Base-by-base conservation (phyloP, 495 filamentous ascomycete species). In the Aspergillus leporis region DNA sequence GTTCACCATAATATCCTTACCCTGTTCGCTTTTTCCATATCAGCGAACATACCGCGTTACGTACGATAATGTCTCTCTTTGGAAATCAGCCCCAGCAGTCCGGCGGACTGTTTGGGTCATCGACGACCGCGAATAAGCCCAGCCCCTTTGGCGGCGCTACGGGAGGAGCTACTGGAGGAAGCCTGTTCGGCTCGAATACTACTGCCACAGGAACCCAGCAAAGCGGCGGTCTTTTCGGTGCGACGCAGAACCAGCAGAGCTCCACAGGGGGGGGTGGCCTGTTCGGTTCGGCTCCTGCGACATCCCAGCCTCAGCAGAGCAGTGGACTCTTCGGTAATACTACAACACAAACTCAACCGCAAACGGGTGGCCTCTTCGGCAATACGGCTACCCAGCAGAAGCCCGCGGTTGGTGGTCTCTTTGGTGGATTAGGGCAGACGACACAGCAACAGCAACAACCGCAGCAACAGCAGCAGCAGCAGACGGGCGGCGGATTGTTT, bases 41-140 rank as follows among this genome's bases (percentile, higher is more conserved):
- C 18, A n/a, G 18, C 21, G 28, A 30, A 21, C 40, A 18, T 40
- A 45, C 41, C 3, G 31, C 56, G 21, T 14, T 41, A 38, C 34
- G 19, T 41, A 34, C 28, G 31, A 64, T 55, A 30, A 74, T 70
- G 61, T 77, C 76, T 31, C 67, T 78, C n/a, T 79, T 81, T 55
- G 73, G 75, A 36, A 53, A 55, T 32, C 58, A 58, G 28, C 38
- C 52, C 60, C 66, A 61, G 43, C 56, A 72, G 52, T 19, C 54
- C 14, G 55, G 62, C 25, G 53, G 60, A 22, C 53, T 62, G 48
- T 66, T 70, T 43, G 60, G 46, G 43, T 47, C 40, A 25, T 46
- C 58, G 55, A 78, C 55, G 69, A 8, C 66, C 3, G 68, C 69
- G 7, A 70, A 63, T 57, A 78, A 76, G 58, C 61, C 69, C 31